Conservation (phyloP, 345 rosid species). For the Stellera chamaejasme region DNA sequence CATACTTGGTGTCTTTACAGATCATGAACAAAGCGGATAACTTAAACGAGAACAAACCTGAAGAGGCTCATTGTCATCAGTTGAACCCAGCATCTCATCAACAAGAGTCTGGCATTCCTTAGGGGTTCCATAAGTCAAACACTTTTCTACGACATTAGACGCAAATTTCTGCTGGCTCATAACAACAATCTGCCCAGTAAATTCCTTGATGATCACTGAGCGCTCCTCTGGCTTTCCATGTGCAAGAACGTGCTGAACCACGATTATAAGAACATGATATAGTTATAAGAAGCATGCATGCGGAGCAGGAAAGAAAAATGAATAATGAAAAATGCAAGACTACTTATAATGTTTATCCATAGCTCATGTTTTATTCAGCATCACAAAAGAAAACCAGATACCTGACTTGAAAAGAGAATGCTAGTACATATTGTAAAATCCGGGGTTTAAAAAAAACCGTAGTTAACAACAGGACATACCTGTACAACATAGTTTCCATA, state of each 20-base stretch:
- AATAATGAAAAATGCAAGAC: neutral
- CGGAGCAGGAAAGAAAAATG: neutral
- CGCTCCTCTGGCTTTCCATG: constrained; percentile 92
- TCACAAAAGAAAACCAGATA: neutral
- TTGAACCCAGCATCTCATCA: constrained; percentile 94
- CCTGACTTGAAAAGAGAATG: neutral
- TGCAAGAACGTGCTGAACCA: constrained; percentile 83
- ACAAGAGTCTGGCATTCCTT: constrained; percentile 67
- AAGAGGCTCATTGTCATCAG: constrained; percentile 97
- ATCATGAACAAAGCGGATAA: neutral
- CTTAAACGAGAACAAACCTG: constrained; percentile 44
- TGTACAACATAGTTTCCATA: constrained; percentile 98
- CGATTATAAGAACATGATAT: neutral
- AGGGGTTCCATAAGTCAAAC: constrained; percentile 73
- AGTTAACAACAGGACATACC: constrained; percentile 36
- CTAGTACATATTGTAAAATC: neutral
- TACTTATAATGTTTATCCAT: too few species aligned
- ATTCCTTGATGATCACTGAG: constrained; percentile 54
- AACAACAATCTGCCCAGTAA: constrained; percentile 81
- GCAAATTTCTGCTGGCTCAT: constrained; percentile 99
- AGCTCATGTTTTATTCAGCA: too few species aligned
- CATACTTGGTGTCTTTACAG: neutral
- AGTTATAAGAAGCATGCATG: neutral
- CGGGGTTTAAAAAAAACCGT: neutral
- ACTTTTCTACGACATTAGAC: constrained; percentile 94